phyloP scores from a whole-genome alignment of 805 yeast genomes.

The Zygosaccharomyces bailii region DNA sequence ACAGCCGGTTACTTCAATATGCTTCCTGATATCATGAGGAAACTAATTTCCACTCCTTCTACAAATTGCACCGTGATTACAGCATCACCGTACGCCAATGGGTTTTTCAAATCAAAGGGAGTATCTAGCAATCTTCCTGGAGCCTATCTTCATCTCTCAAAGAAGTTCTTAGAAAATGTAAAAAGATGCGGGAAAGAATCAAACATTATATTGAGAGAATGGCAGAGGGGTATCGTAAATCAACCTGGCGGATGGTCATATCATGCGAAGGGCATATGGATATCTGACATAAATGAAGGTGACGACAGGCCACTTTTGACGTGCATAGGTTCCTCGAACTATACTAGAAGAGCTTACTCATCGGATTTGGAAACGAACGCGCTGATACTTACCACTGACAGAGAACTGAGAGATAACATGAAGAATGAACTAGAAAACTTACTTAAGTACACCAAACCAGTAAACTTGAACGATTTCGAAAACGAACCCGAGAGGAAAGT shows the following conservation, averaged over 20 bases:
- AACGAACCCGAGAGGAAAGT: slow-evolving; percentile 58
- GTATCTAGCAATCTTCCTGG: slow-evolving; percentile 77
- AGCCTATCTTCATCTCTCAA: slow-evolving; percentile 77
- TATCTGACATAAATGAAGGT: slow-evolving; percentile 39
- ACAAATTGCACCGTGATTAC: slow-evolving; percentile 57
- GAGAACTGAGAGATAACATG: slow-evolving; percentile 54
- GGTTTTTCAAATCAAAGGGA: slow-evolving; percentile 83
- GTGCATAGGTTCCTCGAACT: slow-evolving; percentile 88
- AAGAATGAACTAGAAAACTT: slow-evolving; percentile 60
- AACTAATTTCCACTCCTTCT: slow-evolving; percentile 56
- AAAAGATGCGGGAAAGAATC: slow-evolving; percentile 39
- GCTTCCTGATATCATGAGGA: slow-evolving; percentile 64
- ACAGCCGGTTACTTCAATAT: slow-evolving; percentile 97
- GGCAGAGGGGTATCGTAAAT: slow-evolving; percentile 85
- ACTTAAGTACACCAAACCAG: slow-evolving; percentile 46
- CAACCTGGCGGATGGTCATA: slow-evolving; percentile 90
- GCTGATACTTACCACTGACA: slow-evolving; percentile 67
- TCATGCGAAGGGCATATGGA: slow-evolving; percentile 96
- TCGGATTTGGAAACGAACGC: slow-evolving; percentile 89
- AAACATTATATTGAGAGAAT: slow-evolving; percentile 63
- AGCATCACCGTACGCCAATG: slow-evolving; percentile 92
- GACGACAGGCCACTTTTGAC: slow-evolving; percentile 65
- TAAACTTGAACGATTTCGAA: slow-evolving; percentile 60
- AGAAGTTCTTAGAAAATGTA: slow-evolving; percentile 58
- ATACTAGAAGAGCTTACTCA: slow-evolving; percentile 83